Evolutionary conservation across 1,284 basidiomycete species (phyloP).

Genomic region (Pseudozyma hubeiensis): DNA sequence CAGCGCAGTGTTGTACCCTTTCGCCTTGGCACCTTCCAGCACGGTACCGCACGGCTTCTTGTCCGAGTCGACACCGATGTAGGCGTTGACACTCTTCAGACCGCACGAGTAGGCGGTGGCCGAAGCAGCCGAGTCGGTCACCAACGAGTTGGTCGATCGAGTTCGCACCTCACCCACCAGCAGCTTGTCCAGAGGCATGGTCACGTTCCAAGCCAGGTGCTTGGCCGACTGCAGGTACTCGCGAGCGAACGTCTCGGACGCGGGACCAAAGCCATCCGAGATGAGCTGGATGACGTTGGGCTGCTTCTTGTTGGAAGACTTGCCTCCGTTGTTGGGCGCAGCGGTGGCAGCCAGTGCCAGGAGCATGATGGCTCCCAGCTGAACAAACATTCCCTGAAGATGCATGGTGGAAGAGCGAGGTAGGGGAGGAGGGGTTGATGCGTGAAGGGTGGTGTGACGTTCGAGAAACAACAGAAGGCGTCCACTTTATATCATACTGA

Average conservation of each 20-base stretch:
- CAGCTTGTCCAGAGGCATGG: slow-evolving; percentile 63
- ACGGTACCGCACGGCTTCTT: slow-evolving; percentile 67
- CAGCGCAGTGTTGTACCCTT: slow-evolving; percentile 63
- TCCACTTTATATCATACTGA: too few relatives aligned
- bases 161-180: slow-evolving; percentile 66
- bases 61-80: slow-evolving; percentile 65
- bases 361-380: slow-evolving; percentile 41
- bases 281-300: slow-evolving; percentile 60
- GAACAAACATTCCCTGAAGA: slow-evolving; percentile 32
- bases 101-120: slow-evolving; percentile 68
- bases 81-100: slow-evolving; percentile 64
- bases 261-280: slow-evolving; percentile 67
- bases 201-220: slow-evolving; percentile 43
- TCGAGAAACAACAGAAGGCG: too few relatives aligned
- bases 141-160: slow-evolving; percentile 62
- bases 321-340: slow-evolving; percentile 35
- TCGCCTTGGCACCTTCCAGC: slow-evolving; percentile 67
- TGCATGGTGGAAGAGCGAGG: slow-evolving; percentile 17
- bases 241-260: slow-evolving; percentile 67
- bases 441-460: too few relatives aligned
- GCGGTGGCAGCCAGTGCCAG: slow-evolving; percentile 32
- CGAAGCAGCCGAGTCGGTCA: slow-evolving; percentile 68
- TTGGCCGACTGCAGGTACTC: slow-evolving; percentile 56
- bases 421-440: too few relatives aligned
- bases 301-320: slow-evolving; percentile 20